Conservation (phyloP, 345 rosid genomes). For the Lenwebbia sp. region DNA sequence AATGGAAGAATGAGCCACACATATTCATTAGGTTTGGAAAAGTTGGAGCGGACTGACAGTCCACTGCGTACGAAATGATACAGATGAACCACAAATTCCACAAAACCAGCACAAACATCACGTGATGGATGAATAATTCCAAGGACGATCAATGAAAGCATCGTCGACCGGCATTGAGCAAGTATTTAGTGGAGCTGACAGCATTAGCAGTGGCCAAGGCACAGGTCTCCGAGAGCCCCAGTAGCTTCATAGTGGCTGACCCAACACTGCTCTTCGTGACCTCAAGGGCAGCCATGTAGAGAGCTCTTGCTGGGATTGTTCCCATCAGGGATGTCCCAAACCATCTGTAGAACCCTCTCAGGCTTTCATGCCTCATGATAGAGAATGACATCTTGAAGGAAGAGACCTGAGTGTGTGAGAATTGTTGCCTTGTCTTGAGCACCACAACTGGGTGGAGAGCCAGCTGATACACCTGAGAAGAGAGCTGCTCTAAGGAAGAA, state of each 20-base stretch:
- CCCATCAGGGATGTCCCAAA: conserved; percentile 92
- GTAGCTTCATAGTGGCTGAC: conserved; percentile 48
- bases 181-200: background rate
- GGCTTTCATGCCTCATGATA: conserved; percentile 59
- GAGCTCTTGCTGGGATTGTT: conserved; percentile 84
- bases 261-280: conserved; percentile 75
- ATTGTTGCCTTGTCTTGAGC: conserved; percentile 84
- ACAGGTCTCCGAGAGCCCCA: too few relatives aligned
- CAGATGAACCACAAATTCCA: background rate
- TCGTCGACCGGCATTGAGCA: background rate
- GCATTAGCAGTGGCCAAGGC: too few relatives aligned
- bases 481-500: conserved; percentile 77
- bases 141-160: too few relatives aligned
- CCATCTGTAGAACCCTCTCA: conserved; percentile 72
- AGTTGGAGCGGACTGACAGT: background rate
- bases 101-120: too few relatives aligned
- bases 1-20: background rate
- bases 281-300: conserved; percentile 88
- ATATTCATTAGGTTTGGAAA: too few relatives aligned
- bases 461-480: conserved; percentile 83
- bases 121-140: background rate
- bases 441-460: conserved; percentile 78
- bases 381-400: conserved; percentile 47
- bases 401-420: conserved; percentile 42
- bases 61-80: background rate